phyloP scores from a whole-genome alignment of 768 basidiomycete species.

The Melanogaster broomeanus region DNA sequence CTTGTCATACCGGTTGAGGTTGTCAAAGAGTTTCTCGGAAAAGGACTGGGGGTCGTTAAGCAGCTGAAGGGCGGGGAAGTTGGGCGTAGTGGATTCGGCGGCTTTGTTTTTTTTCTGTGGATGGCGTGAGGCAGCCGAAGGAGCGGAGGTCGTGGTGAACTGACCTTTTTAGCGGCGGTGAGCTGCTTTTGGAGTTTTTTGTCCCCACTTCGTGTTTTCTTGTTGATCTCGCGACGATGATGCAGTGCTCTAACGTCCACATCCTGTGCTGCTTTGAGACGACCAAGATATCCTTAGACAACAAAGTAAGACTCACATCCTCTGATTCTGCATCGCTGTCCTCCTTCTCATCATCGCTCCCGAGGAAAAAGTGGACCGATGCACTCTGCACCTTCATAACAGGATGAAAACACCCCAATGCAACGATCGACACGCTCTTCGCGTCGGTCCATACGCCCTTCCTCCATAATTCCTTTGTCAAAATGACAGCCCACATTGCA shows the following conservation, averaged over 20 bases:
- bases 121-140: conserved; percentile 26
- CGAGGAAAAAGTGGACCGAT: conserved; percentile 96
- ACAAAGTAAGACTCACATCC: conserved; percentile 16
- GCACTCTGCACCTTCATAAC: conserved; percentile 92
- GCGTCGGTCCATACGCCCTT: conserved; percentile 92
- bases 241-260: conserved; percentile 73
- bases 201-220: conserved; percentile 83
- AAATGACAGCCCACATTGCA: conserved; percentile 95
- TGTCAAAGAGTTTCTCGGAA: conserved; percentile 89
- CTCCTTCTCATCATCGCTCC: conserved; percentile 73
- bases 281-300: conserved; percentile 7
- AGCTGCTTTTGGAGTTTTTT: conserved; percentile 76
- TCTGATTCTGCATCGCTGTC: conserved; percentile 76
- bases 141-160: conserved; percentile 1
- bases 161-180: conserved; percentile 74
- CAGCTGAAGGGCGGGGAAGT: conserved; percentile 92
- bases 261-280: conserved; percentile 37
- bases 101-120: conserved; percentile 37
- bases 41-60: conserved; percentile 96
- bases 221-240: conserved; percentile 90
- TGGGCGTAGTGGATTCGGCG: conserved; percentile 42
- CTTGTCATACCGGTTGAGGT: conserved; percentile 83
- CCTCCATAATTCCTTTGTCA: conserved; percentile 93
- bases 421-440: conserved; percentile 90
- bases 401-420: conserved; percentile 92